These are phyloP conservation scores for Prunus campanulata DNA, from an alignment of 306 rosid species.

Conservation along the genomic window DNA sequence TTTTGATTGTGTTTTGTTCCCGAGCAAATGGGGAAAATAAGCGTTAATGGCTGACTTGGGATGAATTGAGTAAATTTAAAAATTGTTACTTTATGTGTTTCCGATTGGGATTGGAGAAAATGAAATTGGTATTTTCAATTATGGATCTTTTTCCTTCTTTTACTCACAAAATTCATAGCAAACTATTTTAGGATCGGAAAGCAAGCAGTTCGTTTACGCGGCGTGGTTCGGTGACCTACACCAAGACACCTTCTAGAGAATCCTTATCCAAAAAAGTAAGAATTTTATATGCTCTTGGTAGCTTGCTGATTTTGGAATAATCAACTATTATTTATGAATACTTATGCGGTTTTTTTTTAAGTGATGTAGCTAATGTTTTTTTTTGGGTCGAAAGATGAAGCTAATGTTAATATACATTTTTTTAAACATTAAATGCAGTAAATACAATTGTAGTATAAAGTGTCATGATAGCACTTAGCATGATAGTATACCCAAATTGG, in stretches of 20 bases:
- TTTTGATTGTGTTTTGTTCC: constrained; percentile 6
- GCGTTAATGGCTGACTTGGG: neutral
- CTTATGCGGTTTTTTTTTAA: neutral
- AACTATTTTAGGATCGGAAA: constrained; percentile 69
- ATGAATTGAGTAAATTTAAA: neutral
- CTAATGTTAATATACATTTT: neutral
- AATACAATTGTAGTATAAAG: neutral
- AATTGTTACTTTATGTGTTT: neutral
- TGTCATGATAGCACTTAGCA: neutral
- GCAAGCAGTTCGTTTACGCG: constrained; percentile 79
- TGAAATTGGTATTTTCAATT: neutral
- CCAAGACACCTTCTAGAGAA: constrained; percentile 90
- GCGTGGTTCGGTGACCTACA: constrained; percentile 82
- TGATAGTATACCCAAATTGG: neutral
- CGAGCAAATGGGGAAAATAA: constrained; percentile 8
- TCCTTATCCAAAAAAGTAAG: constrained; percentile 62
- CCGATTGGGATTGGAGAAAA: neutral
- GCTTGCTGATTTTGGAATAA: constrained; percentile 6
- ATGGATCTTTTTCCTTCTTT: neutral
- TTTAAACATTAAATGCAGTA: neutral
- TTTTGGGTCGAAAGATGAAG: neutral
- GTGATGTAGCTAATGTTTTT: neutral
- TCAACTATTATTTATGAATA: constrained; percentile 12
- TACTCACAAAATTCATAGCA: constrained; percentile 2
- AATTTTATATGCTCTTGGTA: neutral